phyloP scores from a whole-genome alignment of 345 rosid genomes.

The Nephelium lappaceum region DNA sequence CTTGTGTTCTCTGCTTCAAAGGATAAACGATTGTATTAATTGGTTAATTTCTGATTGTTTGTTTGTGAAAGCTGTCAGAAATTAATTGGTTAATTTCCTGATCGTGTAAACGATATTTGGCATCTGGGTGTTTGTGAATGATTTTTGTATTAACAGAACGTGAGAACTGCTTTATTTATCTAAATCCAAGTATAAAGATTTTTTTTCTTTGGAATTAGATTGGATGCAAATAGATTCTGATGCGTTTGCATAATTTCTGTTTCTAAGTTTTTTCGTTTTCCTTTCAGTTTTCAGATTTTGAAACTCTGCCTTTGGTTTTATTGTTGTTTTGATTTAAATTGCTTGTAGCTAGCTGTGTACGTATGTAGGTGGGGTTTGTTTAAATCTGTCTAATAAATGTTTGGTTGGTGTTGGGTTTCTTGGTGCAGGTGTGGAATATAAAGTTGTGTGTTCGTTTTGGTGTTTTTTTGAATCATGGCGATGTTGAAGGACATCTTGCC shows the following conservation, averaged over 20 bases:
- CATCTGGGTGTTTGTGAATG: too few species aligned
- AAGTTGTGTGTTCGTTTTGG: not conserved
- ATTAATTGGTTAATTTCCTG: too few species aligned
- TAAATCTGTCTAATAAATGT: not conserved
- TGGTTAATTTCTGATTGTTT: too few species aligned
- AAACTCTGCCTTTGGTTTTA: not conserved
- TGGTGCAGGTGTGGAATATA: conserved; percentile 10
- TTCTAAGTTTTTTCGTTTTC: not conserved
- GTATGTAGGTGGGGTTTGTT: not conserved
- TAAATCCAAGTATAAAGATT: not conserved
- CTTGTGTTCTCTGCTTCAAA: too few species aligned
- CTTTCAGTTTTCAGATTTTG: not conserved
- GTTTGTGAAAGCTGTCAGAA: too few species aligned
- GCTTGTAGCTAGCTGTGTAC: not conserved
- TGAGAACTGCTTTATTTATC: not conserved
- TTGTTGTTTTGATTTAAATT: not conserved
- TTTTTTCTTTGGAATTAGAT: not conserved
- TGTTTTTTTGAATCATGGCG: conserved; percentile 38
- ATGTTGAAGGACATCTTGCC: conserved; percentile 75
- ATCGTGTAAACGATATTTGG: too few species aligned
- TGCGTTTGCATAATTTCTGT: not conserved
- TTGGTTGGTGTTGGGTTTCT: not conserved
- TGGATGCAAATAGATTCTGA: not conserved
- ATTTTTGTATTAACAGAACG: too few species aligned
- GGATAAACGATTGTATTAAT: too few species aligned